Evolutionary conservation across 768 basidiomycete species (phyloP), one percentile per base, ranked within the genome.

Genomic region (Artomyces pyxidatus): DNA sequence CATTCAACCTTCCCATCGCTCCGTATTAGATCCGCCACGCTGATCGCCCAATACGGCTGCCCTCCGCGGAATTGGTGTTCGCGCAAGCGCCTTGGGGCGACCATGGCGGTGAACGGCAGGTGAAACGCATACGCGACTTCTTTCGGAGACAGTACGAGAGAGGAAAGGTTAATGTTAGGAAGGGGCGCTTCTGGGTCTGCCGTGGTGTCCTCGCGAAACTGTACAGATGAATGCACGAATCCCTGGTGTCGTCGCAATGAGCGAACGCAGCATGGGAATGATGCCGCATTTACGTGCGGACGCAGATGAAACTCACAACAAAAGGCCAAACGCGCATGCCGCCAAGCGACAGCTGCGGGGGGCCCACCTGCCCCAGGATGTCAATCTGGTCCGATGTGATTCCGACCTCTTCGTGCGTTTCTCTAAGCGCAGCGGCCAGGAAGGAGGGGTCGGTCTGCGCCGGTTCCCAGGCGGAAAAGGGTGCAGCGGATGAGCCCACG

Each of bases 51-150:
- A 63, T 88, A 89, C 8, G 82, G 78, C 27, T 66, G 63, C 32
- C 58, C 49, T 6, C 70, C 76, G 21, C 80, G 78, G 61, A 88
- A 89, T 29, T 76, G 59, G 55, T 72, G 73, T 10, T 63, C 55
- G 53, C 73, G 72, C 29, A 81, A 63, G 41, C 80, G 76, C 11
- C 66, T 54, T 3, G 71, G 71, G 37, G 75, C 72, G 21, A 71
- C 57, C 6, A 84, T 62, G 0, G 69, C 71, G 21, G 70, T 57
- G 21, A 90, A 63, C 7, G 87, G 84, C 17, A 89, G 72, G 63
- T 88, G 88, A 59, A 90, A 87, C 10, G 77, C 69, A 32, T 75
- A 68, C 5, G 77, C 80, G 6, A 91, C 88, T 68, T 89, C 88
- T 32, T 68, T 60, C 42, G 68, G 71, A 16, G 83, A 85, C 29